Conservation (phyloP, 2,329 filamentous ascomycete species). For the Sporothrix mexicana region DNA sequence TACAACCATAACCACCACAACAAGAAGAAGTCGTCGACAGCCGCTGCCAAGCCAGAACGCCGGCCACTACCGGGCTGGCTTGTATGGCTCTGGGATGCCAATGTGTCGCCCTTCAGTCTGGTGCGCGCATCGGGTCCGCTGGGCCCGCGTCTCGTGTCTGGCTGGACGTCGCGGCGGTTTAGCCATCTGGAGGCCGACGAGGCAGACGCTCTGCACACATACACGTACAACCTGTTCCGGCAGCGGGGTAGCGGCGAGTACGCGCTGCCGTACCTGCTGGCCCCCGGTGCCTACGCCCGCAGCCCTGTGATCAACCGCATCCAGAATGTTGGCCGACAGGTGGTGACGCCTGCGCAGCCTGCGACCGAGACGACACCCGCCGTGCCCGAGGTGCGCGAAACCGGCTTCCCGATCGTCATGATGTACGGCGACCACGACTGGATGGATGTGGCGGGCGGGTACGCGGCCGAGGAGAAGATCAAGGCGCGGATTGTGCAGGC, state of each 20-base stretch:
- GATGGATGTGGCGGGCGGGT: constrained; percentile 94
- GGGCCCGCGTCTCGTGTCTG: constrained; percentile 88
- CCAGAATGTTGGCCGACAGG: constrained; percentile 81
- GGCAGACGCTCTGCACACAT: constrained; percentile 84
- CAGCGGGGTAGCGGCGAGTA: constrained; percentile 94
- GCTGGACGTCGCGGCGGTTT: constrained; percentile 93
- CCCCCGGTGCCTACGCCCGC: constrained; percentile 89
- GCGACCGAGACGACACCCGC: constrained; percentile 40
- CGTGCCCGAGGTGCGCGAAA: constrained; percentile 52
- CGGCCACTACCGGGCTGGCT: constrained; percentile 82
- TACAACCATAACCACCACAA: constrained; percentile 44
- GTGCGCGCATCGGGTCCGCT: constrained; percentile 87
- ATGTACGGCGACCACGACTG: constrained; percentile 99
- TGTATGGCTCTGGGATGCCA: constrained; percentile 94
- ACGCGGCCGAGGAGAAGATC: constrained; percentile 79
- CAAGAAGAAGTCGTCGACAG: constrained; percentile 14
- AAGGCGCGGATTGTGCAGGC: constrained; percentile 67
- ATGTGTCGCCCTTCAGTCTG: constrained; percentile 91
- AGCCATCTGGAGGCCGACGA: constrained; percentile 83
- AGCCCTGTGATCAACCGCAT: constrained; percentile 87
- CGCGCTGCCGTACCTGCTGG: constrained; percentile 87
- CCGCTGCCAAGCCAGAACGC: constrained; percentile 42
- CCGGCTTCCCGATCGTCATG: constrained; percentile 81
- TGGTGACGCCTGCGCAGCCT: constrained; percentile 45
- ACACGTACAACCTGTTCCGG: constrained; percentile 92